Evolutionary conservation across 2,329 filamentous ascomycete species (phyloP).

Genomic region (Gliomastix tumulicola): DNA sequence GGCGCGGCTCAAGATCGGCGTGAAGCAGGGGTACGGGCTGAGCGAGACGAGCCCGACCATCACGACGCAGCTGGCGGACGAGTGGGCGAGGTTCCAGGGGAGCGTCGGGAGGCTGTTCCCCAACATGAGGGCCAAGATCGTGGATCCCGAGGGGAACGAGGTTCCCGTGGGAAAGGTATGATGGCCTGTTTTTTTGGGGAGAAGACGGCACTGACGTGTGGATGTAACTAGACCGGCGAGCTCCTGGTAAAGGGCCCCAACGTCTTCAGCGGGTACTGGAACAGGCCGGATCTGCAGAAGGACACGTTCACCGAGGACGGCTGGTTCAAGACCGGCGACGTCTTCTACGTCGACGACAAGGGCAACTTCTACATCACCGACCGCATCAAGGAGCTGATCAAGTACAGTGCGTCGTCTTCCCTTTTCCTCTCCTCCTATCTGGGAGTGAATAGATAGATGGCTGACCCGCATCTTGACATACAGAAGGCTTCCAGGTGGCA

Average conservation of each 20-base stretch:
- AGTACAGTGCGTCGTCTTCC: conserved; percentile 37
- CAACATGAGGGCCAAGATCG: conserved; percentile 76
- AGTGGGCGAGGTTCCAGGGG: conserved; percentile 72
- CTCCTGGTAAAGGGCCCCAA: conserved; percentile 76
- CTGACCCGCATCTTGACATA: conserved; percentile 28
- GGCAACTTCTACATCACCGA: conserved; percentile 90
- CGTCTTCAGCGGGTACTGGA: conserved; percentile 71
- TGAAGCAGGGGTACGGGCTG: conserved; percentile 91
- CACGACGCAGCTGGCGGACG: conserved; percentile 64
- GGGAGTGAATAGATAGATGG: conserved; percentile 8
- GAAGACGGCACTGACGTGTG: background rate
- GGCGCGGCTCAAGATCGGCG: conserved; percentile 64
- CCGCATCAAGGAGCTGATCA: conserved; percentile 63
- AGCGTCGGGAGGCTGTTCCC: conserved; percentile 72
- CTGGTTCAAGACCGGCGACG: conserved; percentile 87
- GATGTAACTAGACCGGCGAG: conserved; percentile 44
- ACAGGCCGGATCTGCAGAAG: conserved; percentile 62
- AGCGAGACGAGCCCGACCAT: conserved; percentile 80
- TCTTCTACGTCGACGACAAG: conserved; percentile 69
- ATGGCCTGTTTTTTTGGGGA: conserved; percentile 28
- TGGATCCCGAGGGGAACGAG: conserved; percentile 52
- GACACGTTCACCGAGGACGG: conserved; percentile 70
- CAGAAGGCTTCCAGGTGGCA: conserved; percentile 61
- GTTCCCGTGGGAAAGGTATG: conserved; percentile 44
- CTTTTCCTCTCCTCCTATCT: background rate